A percentile compares a stretch with the other conserved stretches of the same genome.
phyloP scores from a whole-genome alignment of 2,329 filamentous ascomycete species.

The Fusarium humuli region DNA sequence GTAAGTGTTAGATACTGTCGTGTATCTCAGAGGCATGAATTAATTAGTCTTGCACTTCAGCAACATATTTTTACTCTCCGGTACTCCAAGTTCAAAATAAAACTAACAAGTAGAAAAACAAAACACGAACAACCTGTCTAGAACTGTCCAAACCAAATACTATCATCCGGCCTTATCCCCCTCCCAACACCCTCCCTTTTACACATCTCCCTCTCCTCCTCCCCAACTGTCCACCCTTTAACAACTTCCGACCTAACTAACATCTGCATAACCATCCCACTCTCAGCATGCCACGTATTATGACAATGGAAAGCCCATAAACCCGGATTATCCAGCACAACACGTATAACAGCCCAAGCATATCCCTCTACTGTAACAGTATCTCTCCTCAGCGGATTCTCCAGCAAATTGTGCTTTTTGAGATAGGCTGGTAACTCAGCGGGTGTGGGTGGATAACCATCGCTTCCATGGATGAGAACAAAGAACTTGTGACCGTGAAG shows the following conservation, averaged over 20 bases:
- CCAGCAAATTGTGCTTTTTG: constrained; percentile 35
- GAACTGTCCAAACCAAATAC: constrained; percentile 53
- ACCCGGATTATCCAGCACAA: constrained; percentile 68
- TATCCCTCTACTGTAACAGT: constrained; percentile 65
- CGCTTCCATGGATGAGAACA: constrained; percentile 51
- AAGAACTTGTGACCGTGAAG: constrained; percentile 71
- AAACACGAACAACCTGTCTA: fast-evolving
- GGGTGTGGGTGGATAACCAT: constrained; percentile 51
- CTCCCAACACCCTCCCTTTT: constrained; percentile 44
- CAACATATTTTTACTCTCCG: no score
- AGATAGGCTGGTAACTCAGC: constrained; percentile 45
- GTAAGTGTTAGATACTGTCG: no score
- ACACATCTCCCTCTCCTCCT: constrained; percentile 47
- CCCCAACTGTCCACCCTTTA: constrained; percentile 41
- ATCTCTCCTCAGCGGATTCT: constrained; percentile 53
- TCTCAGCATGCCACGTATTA: constrained; percentile 68
- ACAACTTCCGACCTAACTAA: constrained; percentile 50
- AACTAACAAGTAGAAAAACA: no score
- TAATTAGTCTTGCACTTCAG: no score
- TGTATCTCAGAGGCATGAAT: fast-evolving
- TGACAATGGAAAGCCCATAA: constrained; percentile 71
- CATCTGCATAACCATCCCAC: constrained; percentile 71
- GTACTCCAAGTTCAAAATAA: no score
- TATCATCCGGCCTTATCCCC: constrained; percentile 52
- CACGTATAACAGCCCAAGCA: constrained; percentile 65